Base-by-base conservation (phyloP, 2,329 filamentous ascomycete genomes). In the Penicillium paneum region DNA sequence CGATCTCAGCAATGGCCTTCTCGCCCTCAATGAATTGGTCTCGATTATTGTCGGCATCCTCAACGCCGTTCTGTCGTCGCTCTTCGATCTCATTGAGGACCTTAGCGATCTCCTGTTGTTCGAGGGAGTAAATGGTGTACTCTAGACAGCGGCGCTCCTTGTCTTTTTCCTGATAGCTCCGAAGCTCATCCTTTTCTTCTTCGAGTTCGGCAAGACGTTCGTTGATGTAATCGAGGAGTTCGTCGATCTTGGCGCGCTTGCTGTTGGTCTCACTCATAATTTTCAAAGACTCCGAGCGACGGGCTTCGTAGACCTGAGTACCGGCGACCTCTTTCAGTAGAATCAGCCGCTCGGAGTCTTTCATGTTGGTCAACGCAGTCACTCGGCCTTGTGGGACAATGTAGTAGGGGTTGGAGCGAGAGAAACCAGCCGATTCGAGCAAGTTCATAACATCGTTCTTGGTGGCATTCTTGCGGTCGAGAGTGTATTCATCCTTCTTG, bases 401-500 rank as follows among this genome's bases (percentile, higher is more conserved):
- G 73, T 99, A 99, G 80, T 97, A 99, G 26, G 94, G 94, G 71
- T 99, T 99, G 54, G 92, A 96, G 62, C 91, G 86, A 57, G 93
- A 97, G 74, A 99, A 97, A 19, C 94, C 94, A 13, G 94, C 94
- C 8, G 91, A 95, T 73, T 99, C 94, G 39, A 99, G 83, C 35
- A 99, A 82, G 71, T 96, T 96, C 80, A 95, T 89, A 56, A 99
- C 93, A 71, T 99, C 94, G 59, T 86, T 83, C 72, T 96, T 96
- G 35, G 92, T 96, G 32, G 92, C 90, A 63, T 96, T 96, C 78
- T 97, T 99, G 71, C 92, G 90, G 74, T 99, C 94, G 29, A 99
- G 84, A 1, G 93, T 96, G 73, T 97, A 99, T 78, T 99, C 94
- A 71, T 99, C 94, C 76, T 99, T 99, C 76, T 99, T 97, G 60